Base-by-base conservation (phyloP, 1,284 basidiomycete species). In the Austropuccinia psidii region DNA sequence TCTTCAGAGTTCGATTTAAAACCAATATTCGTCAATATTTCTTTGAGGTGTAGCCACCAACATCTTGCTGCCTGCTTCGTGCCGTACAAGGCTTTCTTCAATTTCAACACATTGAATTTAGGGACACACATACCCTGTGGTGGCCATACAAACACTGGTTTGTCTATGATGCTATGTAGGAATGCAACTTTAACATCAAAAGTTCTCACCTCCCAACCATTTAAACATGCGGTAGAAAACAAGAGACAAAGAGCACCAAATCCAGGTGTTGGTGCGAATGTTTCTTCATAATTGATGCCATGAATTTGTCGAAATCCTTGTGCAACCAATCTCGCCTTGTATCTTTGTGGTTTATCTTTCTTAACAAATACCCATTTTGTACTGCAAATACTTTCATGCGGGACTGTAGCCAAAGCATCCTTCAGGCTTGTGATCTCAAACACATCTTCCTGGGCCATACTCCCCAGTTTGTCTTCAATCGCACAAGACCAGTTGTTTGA, bases 101-200 rank as follows among this genome's bases (percentile, higher is more conserved):
- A n/a, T 31, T 60, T 58, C n/a, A 69, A 24, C 1, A 49, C 52
- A 4, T 29, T 35, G 9, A 13, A 21, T 1, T n/a, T 4, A 6
- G 11, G 1, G 3, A 31, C 21, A 0, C 29, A 3, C 24, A 47
- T 29, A 13, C 65, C 65, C 6, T 45, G 47, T 2, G 65, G 65
- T 4, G 24, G 50, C 4, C 41, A 0, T 11, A 69, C 55, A 27
- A 43, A 69, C 0, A 69, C 17, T 0, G 29, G 27, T 11, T 69
- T n/a, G 21, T 69, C 67, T 13, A 58, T 45, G 5, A 17, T 17
- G 13, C 67, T 69, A 19, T 69, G 54, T 1, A 69, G 39, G 24
- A 39, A 69, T 33, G 67, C 67, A 8, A 27, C 27, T 4, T n/a
- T 47, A 21, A 68, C 33, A 37, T 68, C 66, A 55, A 68, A 68